These are phyloP conservation scores for Colletotrichum limetticola DNA, from an alignment of 2,329 filamentous ascomycete genomes.

Conservation along the genomic window DNA sequence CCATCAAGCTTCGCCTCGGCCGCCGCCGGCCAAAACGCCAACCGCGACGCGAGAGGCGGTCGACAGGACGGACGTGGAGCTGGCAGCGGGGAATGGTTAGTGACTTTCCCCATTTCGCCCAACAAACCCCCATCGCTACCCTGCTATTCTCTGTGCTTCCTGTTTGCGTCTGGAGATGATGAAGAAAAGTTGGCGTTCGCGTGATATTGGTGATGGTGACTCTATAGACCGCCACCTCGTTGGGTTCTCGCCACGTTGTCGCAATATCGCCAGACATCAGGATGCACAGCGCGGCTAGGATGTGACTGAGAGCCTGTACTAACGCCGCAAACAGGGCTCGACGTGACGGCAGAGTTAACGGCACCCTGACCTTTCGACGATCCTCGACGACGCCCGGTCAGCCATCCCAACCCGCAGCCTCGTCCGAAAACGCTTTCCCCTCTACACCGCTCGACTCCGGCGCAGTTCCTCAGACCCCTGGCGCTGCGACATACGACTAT, in stretches of 20 bases:
- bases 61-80: conserved; percentile 66
- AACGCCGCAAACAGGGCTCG: conserved; percentile 59
- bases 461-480: conserved; percentile 52
- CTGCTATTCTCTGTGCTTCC: not conserved
- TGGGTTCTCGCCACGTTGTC: conserved; percentile 14
- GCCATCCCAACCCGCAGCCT: conserved; percentile 48
- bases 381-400: conserved; percentile 67
- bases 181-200: not conserved
- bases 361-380: conserved; percentile 73
- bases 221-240: not conserved
- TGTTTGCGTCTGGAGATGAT: not conserved
- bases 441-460: conserved; percentile 38
- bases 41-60: conserved; percentile 68
- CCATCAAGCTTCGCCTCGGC: conserved; percentile 87
- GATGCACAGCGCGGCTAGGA: not conserved
- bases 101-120: conserved; percentile 37
- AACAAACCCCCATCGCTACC: not conserved
- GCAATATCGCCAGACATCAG: not conserved
- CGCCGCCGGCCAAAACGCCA: conserved; percentile 78
- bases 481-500: conserved; percentile 32
- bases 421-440: conserved; percentile 50
- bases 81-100: conserved; percentile 79
- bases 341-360: conserved; percentile 68
- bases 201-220: not conserved
- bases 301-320: not conserved